Evolutionary conservation across 768 basidiomycete species (phyloP).

Genomic region (Kwoniella heveanensis): DNA sequence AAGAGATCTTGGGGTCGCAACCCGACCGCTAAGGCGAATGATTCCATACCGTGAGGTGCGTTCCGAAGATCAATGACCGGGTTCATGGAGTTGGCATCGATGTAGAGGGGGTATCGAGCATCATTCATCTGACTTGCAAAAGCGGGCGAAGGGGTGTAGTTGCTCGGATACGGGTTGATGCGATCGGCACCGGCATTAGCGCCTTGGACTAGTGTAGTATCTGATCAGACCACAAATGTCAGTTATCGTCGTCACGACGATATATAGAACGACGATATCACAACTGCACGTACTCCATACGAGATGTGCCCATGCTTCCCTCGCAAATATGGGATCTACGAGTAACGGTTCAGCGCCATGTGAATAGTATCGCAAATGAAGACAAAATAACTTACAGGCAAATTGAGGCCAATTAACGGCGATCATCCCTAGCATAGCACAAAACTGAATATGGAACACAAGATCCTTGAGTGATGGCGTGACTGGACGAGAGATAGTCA

Average conservation of each 20-base stretch:
- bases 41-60: slow-evolving; percentile 68
- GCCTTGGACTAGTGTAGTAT: slow-evolving; percentile 69
- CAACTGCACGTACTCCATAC: slow-evolving; percentile 57
- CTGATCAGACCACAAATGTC: slow-evolving; percentile 59
- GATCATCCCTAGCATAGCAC: slow-evolving; percentile 75
- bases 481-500: slow-evolving; percentile 59
- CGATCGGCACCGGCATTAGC: slow-evolving; percentile 59
- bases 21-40: slow-evolving; percentile 83
- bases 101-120: slow-evolving; percentile 71
- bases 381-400: slow-evolving; percentile 65
- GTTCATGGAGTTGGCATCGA: slow-evolving; percentile 71
- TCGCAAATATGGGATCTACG: slow-evolving; percentile 83
- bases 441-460: slow-evolving; percentile 86
- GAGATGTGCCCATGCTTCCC: slow-evolving; percentile 82
- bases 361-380: neutral
- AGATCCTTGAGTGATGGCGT: slow-evolving; percentile 92
- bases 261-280: too few species aligned
- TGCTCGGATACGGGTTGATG: slow-evolving; percentile 65
- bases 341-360: neutral
- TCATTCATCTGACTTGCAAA: slow-evolving; percentile 76
- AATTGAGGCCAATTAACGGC: slow-evolving; percentile 94
- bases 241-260: neutral
- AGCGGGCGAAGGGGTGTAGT: slow-evolving; percentile 67
- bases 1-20: slow-evolving; percentile 80
- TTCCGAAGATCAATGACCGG: slow-evolving; percentile 68